Evolutionary conservation across 306 rosid species (phyloP), one percentile per base, ranked within the genome.

Genomic region (Astragalus membranaceus): DNA sequence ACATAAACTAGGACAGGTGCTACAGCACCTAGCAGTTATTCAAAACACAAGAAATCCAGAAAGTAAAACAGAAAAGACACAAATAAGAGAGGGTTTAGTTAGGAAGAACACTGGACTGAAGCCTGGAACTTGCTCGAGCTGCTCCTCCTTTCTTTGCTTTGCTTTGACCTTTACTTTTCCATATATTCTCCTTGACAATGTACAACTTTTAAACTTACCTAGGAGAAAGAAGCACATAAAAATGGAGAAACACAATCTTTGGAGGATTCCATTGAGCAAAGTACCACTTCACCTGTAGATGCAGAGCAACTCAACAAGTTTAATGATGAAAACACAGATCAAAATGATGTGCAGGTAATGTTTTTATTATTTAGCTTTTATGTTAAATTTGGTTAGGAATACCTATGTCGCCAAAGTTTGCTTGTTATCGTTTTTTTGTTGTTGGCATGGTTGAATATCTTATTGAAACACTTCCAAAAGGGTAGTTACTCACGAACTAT

Each of bases 271-370:
- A 9, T 30, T 26, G 72, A 59, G 64, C 81, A 77, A 81, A 80
- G 74, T 43, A 68, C 56, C 39, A 58, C 82, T 43, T 84, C 78
- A 63, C 69, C 89, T 32, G 35, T 80, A 64, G 84, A 72, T 72
- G 83, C 56, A 1, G 92, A 85, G 55, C 85, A 78, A 64, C 44
- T 65, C 50, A 84, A 72, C 73, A 66, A 39, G 51, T 85, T 61
- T 63, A 82, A 80, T 71, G 87, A 65, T 23, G 91, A 78, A 84
- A 88, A 59, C 61, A 74, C 57, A 59, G 80, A 73, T 64, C 89
- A 82, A 81, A 84, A 41, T 29, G 84, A 67, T 56, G 65, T 52
- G 11, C 89, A 70, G 91, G 96, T 90, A 73, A 35, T 56, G 35
- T 52, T 64, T 57, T 35, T 39, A 39, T 73, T 60, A 41, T 64